Base-by-base conservation (phyloP, 208 protist species). In the Trypanosoma congolense region DNA sequence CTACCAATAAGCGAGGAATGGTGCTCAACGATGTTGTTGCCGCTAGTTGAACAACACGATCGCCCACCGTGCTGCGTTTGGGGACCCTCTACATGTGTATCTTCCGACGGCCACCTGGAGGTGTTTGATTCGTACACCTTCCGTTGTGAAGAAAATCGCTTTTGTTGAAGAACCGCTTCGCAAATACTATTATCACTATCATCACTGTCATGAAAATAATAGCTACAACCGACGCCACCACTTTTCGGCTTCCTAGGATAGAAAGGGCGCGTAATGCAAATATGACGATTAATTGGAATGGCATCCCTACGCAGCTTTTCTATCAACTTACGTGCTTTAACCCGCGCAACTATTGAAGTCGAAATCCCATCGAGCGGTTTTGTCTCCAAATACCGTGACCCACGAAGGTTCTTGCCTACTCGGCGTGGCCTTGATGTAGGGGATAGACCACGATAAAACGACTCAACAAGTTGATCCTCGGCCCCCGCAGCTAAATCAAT, bases 211-310 rank as follows among this genome's bases (percentile, higher is more conserved):
- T 19, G 14, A 16, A 42, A 42, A 30, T 53, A 28, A 36, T 36
- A 19, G 5, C 56, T 21, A 31, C 53, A 26, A 12, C 55, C 53
- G 1, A 36, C 45, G 3, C 55, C 61, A 31, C 45, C 35, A 56
- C 51, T 52, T 0, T 57, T 57, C 19, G 31, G 18, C 31, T 58
- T 35, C 31, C 54, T 55, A 26, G 63, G 28, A 46, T 50, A 64
- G 30, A 57, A 46, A 55, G 64, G 46, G 36, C 52, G 45, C 29
- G 64, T 49, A 58, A 64, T 56, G 51, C 55, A 61, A 58, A 80
- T 73, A 55, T 77, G 81, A 36, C 85, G 81, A 56, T 90, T 81
- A 21, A 88, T 85, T 9, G 85, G 85, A 25, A 93, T 68, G 30
- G 81, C 73, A 29, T 75, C 70, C 33, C 56, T 55, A 9, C 76